Evolutionary conservation across 208 protist genomes (phyloP).

Genomic region (Wallacemonas rigidus): DNA sequence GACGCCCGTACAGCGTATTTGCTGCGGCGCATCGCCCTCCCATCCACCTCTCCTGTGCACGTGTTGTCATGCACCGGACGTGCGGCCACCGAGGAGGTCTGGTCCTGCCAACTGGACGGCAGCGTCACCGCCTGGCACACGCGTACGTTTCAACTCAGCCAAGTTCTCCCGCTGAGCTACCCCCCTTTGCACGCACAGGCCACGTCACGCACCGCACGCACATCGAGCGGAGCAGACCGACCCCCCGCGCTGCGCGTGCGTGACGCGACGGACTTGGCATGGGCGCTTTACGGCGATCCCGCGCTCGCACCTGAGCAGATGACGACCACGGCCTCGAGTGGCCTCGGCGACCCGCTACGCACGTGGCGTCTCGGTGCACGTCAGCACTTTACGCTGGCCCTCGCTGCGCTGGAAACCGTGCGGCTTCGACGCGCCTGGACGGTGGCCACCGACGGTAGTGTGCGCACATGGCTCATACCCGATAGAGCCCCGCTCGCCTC

Average conservation of each 20-base stretch:
- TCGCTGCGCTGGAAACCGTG: constrained; percentile 42
- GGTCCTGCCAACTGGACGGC: constrained; percentile 48
- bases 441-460: constrained; percentile 52
- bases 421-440: constrained; percentile 51
- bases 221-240: not conserved
- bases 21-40: constrained; percentile 33
- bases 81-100: constrained; percentile 20
- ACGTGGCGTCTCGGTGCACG: not conserved
- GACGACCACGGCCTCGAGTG: not conserved
- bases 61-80: constrained; percentile 1
- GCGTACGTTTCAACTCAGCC: constrained; percentile 25
- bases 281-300: constrained; percentile 1
- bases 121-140: constrained; percentile 46
- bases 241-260: not conserved
- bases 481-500: not conserved
- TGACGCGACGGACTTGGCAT: constrained; percentile 5
- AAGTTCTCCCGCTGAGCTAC: constrained; percentile 48
- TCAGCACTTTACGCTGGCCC: constrained; percentile 46
- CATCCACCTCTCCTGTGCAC: constrained; percentile 30
- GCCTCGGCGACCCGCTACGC: not conserved
- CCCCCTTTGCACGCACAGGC: constrained; percentile 20
- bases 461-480: constrained; percentile 61
- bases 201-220: not conserved
- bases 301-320: constrained; percentile 1
- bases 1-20: constrained; percentile 23